Evolutionary conservation across 208 protist species (phyloP).

Genomic region (Hexamita inflata): DNA sequence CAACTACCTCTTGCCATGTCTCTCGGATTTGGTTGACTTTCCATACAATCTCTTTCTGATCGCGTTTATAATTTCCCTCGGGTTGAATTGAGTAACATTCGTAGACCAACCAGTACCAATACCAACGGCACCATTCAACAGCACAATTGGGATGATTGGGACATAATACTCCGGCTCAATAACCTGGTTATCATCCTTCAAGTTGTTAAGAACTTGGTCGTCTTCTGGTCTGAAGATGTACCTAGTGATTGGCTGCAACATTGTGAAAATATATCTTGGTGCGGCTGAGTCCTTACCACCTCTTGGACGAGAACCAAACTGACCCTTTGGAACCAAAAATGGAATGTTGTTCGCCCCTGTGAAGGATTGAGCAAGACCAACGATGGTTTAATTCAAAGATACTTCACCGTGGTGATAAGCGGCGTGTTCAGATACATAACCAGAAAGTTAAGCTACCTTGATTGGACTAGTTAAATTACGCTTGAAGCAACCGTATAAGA

Average conservation of each 20-base stretch:
- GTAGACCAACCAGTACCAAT: conserved; percentile 97
- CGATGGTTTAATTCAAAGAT: conserved; percentile 83
- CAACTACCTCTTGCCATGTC: conserved; percentile 91
- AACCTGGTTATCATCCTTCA: conserved; percentile 86
- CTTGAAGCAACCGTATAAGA: conserved; percentile 97
- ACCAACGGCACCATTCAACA: conserved; percentile 92
- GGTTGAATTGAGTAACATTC: conserved; percentile 89
- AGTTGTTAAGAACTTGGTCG: conserved; percentile 87
- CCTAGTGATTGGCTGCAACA: conserved; percentile 73
- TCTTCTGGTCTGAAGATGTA: conserved; percentile 63
- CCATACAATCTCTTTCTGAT: conserved; percentile 61
- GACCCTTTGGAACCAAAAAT: conserved; percentile 80
- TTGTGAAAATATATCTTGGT: conserved; percentile 95
- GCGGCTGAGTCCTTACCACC: conserved; percentile 94
- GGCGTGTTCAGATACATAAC: conserved; percentile 90
- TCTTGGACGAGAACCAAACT: conserved; percentile 90
- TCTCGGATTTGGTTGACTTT: conserved; percentile 54
- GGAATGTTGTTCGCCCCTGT: conserved; percentile 92
- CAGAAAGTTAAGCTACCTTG: conserved; percentile 95
- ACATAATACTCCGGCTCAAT: conserved; percentile 97
- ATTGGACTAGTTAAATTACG: conserved; percentile 72
- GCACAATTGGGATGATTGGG: conserved; percentile 91
- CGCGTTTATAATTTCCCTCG: conserved; percentile 75
- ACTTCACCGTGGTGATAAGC: conserved; percentile 99
- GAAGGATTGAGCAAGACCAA: conserved; percentile 85